Base-by-base conservation (phyloP, 139 green algal genomes). In the Picochlorum sp. region DNA sequence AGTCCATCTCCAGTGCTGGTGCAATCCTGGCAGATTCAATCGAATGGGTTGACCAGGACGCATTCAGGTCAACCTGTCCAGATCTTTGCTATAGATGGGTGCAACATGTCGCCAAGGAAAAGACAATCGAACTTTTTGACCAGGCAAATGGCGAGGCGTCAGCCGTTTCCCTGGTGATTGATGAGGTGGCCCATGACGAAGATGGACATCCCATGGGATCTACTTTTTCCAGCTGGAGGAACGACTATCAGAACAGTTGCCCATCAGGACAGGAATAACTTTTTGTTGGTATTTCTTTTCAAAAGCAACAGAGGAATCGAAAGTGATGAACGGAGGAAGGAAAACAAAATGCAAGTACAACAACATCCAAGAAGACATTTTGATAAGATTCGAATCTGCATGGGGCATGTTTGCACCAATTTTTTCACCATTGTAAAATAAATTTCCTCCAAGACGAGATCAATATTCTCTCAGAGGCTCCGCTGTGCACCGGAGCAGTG, bases 181-280 rank as follows among this genome's bases (percentile, higher is more conserved):
- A 54, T 20, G 16, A 26, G 16, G 47, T 54, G 6, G 47, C 47
- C 6, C 47, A 54, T 13, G 47, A 54, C 1, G n/a, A 54, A 21
- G 47, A 54, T 54, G 47, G 47, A 9, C 16, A 26, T 54, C 47
- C 47, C 47, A 54, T 54, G 47, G 47, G 47, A 54, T 54, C 18
- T 20, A 54, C 47, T 26, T 54, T 54, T 21, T 26, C 16, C 11
- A 54, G n/a, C 16, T 54, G 47, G 47, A 54, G 47, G 47, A 21
- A 54, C 1, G 47, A 54, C 18, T 21, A 54, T 13, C 0, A 20
- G 6, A 20, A 24, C 2, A 21, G n/a, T 4, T 26, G 6, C 47
- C 7, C 47, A 30, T 4, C 28, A 30, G 28, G 7, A 30, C 28
- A 30, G 28, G 34, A 41, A 41, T 41, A 41, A 41, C 8, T 41